Conservation (phyloP, 2,329 filamentous ascomycete genomes). For the Epicoccum nigrum region DNA sequence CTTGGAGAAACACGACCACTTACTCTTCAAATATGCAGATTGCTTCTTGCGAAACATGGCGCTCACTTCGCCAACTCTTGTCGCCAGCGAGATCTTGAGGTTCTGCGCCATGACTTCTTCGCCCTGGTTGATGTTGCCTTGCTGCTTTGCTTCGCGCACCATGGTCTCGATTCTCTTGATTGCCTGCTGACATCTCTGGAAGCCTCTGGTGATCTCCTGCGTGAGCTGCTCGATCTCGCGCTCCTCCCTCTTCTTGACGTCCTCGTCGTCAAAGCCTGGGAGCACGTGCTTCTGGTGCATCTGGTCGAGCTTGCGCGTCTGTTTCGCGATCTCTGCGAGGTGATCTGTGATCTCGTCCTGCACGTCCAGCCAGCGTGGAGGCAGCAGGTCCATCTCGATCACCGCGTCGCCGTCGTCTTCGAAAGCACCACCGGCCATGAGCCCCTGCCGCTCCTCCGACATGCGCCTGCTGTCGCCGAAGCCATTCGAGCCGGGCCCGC, state of each 20-base stretch:
- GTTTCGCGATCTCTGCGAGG: slow-evolving; percentile 78
- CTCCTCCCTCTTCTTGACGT: slow-evolving; percentile 85
- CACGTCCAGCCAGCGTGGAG: slow-evolving; percentile 93
- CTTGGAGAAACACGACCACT: slow-evolving; percentile 21
- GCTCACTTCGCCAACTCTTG: slow-evolving; percentile 88
- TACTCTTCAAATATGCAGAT: slow-evolving; percentile 93
- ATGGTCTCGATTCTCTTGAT: slow-evolving; percentile 89
- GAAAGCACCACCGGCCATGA: slow-evolving; percentile 80
- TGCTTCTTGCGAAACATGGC: slow-evolving; percentile 96
- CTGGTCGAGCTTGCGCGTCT: slow-evolving; percentile 85
- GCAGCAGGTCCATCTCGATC: slow-evolving; percentile 97
- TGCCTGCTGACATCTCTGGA: slow-evolving; percentile 86
- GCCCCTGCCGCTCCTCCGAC: slow-evolving; percentile 74
- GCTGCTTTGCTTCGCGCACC: slow-evolving; percentile 78
- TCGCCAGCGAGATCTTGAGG: slow-evolving; percentile 88
- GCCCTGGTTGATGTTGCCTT: slow-evolving; percentile 74
- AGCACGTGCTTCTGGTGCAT: slow-evolving; percentile 97
- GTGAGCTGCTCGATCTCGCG: slow-evolving; percentile 88
- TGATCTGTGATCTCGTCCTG: slow-evolving; percentile 91
- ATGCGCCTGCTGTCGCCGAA: slow-evolving; percentile 53
- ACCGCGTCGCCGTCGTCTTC: slow-evolving; percentile 89
- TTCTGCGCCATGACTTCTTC: slow-evolving; percentile 97
- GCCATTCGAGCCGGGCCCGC: slow-evolving; percentile 61
- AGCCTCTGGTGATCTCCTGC: slow-evolving; percentile 84
- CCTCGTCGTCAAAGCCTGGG: slow-evolving; percentile 95